These are phyloP conservation scores for Cadophora gregata DNA, from an alignment of 2,329 filamentous ascomycete species.

Conservation along the genomic window DNA sequence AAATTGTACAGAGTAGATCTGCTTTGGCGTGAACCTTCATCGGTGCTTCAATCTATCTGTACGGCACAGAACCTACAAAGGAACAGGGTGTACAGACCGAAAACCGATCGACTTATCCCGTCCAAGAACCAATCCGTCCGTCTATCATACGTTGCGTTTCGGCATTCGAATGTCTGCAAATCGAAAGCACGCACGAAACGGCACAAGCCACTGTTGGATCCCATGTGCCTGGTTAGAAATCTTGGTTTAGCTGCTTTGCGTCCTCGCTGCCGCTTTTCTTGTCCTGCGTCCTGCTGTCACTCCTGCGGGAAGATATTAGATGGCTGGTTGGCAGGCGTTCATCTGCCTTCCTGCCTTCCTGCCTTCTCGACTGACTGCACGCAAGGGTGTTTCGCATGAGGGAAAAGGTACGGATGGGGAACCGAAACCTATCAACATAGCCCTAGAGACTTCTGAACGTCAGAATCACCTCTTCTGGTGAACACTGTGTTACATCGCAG, in stretches of 20 bases:
- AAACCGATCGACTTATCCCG: not conserved
- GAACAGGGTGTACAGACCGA: not conserved
- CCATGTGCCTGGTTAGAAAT: conserved; percentile 1
- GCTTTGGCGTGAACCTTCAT: not conserved
- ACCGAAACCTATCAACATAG: not conserved
- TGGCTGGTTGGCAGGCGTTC: not conserved
- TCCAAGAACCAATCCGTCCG: not conserved
- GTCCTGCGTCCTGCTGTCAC: not conserved
- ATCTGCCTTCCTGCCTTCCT: not conserved
- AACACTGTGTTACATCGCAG: not conserved
- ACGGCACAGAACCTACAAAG: conserved; percentile 4
- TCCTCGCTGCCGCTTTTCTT: not conserved
- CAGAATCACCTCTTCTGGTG: not conserved
- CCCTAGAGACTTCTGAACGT: not conserved
- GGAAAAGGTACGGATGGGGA: conserved; percentile 4
- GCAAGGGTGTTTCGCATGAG: not conserved
- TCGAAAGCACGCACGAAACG: not conserved
- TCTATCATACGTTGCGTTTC: not conserved
- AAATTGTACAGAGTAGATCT: not conserved
- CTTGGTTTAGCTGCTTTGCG: not conserved
- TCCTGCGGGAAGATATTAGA: not conserved
- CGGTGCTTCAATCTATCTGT: conserved; percentile 6
- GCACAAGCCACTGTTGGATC: not conserved
- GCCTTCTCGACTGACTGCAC: not conserved
- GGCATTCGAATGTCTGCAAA: conserved; percentile 1